A percentile compares a stretch with the other conserved stretches of the same genome.
phyloP scores from a whole-genome alignment of 2,329 filamentous ascomycete species.

The Apiospora phragmitis region DNA sequence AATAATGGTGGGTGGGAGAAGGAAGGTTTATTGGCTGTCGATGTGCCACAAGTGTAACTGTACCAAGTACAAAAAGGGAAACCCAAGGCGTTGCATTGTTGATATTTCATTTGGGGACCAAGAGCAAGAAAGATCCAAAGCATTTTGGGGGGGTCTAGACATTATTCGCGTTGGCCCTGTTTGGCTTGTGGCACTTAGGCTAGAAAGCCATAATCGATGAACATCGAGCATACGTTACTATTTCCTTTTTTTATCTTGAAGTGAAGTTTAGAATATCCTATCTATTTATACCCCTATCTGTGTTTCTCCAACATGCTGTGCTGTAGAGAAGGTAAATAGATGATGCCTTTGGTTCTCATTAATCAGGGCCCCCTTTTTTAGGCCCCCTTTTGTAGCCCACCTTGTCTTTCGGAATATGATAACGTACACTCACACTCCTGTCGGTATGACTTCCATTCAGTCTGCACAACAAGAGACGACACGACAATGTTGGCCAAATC shows the following conservation, averaged over 20 bases:
- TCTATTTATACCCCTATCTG: not conserved
- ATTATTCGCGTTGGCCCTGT: not conserved
- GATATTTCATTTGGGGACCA: not conserved
- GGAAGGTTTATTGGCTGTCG: not conserved
- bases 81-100: conserved; percentile 8
- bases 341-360: too few relatives aligned
- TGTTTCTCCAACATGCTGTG: not conserved
- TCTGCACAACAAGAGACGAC: too few relatives aligned
- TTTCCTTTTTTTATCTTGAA: not conserved
- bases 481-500: too few relatives aligned
- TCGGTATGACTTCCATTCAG: not conserved
- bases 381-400: not conserved
- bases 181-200: not conserved
- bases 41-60: conserved; percentile 8
- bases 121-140: conserved; percentile 1
- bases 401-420: not conserved
- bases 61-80: conserved; percentile 8
- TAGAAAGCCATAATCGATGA: not conserved
- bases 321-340: not conserved
- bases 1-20: not conserved
- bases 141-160: not conserved
- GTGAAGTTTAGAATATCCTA: not conserved
- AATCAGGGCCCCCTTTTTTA: too few relatives aligned
- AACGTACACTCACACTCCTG: not conserved
- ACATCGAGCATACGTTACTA: not conserved